Base-by-base conservation (phyloP, 257 asterid genomes). In the Prunella vulgaris region DNA sequence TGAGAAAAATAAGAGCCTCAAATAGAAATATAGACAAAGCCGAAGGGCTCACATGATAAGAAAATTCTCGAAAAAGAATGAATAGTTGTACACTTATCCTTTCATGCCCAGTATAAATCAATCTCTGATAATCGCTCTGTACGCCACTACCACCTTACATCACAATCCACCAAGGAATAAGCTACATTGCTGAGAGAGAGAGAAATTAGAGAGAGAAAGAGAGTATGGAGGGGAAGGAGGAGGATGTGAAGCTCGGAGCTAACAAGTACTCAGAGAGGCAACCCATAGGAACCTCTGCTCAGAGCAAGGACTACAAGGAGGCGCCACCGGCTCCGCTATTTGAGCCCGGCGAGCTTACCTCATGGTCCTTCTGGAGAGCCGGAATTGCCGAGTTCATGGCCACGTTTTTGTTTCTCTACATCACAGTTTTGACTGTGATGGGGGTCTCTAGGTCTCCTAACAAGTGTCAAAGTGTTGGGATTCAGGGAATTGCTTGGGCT, bases 351-450 rank as follows among this genome's bases (percentile, higher is more conserved):
- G 96, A 88, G 83, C 79, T 88, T 4, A 60, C 60, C 13, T 88
- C 93, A 40, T 88, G 96, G 96, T 88, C 96, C 5, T 88, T 88
- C 80, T 88, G 92, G 90, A 84, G 96, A 18, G 93, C 96, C 25
- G 96, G 96, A 24, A 84, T 88, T 60, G 96, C 96, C 0, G 96
- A 88, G 73, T 88, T 86, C 80, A 66, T 86, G 77, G 96, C 96
- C 13, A 88, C 96, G 32, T 86, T 88, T 72, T 48, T 88, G 84
- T 88, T 88, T 53, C 93, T 88, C 13, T 88, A 88, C 83, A 84
- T 88, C 69, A 83, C 96, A 1, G 38, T 88, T 28, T 44, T 88
- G 85, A 88, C 96, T 25, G 93, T 88, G 3, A 83, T 88, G 96
- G 96, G 96, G 0, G 81, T 69, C 7, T 74, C 81, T 1, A 88